A percentile compares a stretch with the other conserved stretches of the same genome.
Evolutionary conservation across 805 yeast species (phyloP).

Genomic region (Myxozyma mucilagina): DNA sequence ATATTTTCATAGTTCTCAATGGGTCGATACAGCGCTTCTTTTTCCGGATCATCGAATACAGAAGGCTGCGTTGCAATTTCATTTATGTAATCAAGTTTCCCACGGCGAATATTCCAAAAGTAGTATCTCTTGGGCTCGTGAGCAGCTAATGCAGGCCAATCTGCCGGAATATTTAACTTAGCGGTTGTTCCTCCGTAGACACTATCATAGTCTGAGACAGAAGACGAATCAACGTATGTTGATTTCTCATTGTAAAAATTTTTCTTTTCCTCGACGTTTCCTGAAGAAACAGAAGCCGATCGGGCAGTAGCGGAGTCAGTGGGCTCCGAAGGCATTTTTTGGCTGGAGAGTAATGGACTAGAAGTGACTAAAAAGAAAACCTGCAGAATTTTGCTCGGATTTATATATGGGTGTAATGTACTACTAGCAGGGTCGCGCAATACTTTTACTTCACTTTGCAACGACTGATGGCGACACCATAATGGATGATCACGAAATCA

Average conservation of each 20-base stretch:
- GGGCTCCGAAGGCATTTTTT: too few species aligned
- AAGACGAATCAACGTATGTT: background rate
- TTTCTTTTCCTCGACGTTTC: background rate
- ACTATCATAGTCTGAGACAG: constrained; percentile 5
- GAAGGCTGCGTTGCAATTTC: constrained; percentile 28
- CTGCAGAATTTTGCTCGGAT: too few species aligned
- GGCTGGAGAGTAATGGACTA: too few species aligned
- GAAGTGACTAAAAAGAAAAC: too few species aligned
- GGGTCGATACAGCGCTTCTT: constrained; percentile 19
- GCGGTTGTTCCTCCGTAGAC: constrained; percentile 9
- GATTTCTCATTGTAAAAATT: background rate
- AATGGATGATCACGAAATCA: too few species aligned
- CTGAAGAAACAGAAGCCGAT: background rate
- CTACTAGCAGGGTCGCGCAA: too few species aligned
- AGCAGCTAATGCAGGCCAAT: constrained; percentile 28
- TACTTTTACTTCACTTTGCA: too few species aligned
- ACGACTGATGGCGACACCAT: too few species aligned
- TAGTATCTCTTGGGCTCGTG: constrained; percentile 14
- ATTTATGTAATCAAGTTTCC: constrained; percentile 14
- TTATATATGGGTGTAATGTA: too few species aligned
- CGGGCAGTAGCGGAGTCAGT: too few species aligned
- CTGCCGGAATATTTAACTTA: constrained; percentile 19
- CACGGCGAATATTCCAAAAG: constrained; percentile 17
- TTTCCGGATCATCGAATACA: constrained; percentile 33
- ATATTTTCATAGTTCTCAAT: constrained; percentile 31